phyloP scores from a whole-genome alignment of 257 asterid species.

The Plectranthus barbatus region DNA sequence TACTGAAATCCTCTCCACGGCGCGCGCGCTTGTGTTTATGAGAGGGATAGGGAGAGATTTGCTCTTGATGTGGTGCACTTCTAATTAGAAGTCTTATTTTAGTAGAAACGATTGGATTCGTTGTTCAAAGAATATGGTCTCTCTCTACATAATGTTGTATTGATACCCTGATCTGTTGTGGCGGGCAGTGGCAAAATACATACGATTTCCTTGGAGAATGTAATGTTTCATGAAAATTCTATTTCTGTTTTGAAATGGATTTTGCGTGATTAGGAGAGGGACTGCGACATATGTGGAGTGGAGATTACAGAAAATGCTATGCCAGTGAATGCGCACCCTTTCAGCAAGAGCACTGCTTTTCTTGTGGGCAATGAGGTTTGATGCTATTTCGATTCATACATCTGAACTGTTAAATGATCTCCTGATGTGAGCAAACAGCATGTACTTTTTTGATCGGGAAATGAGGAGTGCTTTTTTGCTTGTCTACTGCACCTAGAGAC shows the following conservation, averaged over 20 bases:
- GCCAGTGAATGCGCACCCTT: constrained; percentile 79
- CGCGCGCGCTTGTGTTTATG: neutral
- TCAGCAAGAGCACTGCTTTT: constrained; percentile 85
- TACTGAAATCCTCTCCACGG: neutral
- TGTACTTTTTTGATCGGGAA: neutral
- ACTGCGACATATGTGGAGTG: constrained; percentile 92
- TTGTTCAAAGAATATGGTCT: neutral
- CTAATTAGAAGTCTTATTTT: neutral
- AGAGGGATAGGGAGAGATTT: neutral
- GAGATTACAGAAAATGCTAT: constrained; percentile 76
- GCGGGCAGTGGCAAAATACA: neutral
- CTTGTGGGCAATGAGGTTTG: constrained; percentile 95
- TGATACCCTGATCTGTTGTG: neutral
- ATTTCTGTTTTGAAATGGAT: constrained; percentile 1
- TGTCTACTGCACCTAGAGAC: neutral
- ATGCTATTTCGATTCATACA: neutral
- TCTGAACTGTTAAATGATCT: neutral
- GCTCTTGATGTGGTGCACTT: neutral
- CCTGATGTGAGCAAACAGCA: neutral
- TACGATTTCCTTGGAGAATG: neutral
- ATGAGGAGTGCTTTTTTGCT: neutral
- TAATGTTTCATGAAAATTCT: neutral
- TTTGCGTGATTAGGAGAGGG: constrained; percentile 50
- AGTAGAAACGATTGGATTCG: neutral
- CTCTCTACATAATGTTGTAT: neutral